Conservation (phyloP, 805 yeast species). For the Wickerhamomyces pijperi region DNA sequence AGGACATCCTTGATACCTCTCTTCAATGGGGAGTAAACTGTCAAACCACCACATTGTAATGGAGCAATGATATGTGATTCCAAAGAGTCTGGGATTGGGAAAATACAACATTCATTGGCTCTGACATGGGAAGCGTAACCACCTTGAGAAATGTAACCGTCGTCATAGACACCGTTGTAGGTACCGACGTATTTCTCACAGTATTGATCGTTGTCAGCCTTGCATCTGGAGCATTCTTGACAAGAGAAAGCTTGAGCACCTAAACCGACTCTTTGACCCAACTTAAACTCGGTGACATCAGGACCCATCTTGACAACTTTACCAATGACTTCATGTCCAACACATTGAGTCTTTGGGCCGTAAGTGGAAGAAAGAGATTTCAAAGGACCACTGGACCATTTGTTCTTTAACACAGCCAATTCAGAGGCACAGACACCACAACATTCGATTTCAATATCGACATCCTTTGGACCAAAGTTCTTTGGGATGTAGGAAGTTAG, state of each 20-base stretch:
- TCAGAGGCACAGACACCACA: slow-evolving; percentile 67
- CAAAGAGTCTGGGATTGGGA: slow-evolving; percentile 49
- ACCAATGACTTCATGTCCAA: slow-evolving; percentile 66
- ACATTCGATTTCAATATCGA: slow-evolving; percentile 46
- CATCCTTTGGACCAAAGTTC: slow-evolving; percentile 30
- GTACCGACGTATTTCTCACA: slow-evolving; percentile 41
- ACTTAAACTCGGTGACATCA: slow-evolving; percentile 34
- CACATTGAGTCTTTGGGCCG: slow-evolving; percentile 32
- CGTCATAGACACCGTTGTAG: slow-evolving; percentile 35
- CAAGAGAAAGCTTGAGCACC: slow-evolving; percentile 66
- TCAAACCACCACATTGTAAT: slow-evolving; percentile 68
- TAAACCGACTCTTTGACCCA: slow-evolving; percentile 73
- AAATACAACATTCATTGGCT: slow-evolving; percentile 49
- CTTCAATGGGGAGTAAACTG: slow-evolving; percentile 57
- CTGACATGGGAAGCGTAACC: slow-evolving; percentile 60
- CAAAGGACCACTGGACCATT: slow-evolving; percentile 29
- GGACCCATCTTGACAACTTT: slow-evolving; percentile 47
- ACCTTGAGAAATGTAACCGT: slow-evolving; percentile 44
- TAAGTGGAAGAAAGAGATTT: slow-evolving; percentile 14
- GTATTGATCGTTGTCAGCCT: slow-evolving; percentile 40
- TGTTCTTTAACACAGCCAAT: slow-evolving; percentile 37
- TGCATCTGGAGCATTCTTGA: slow-evolving; percentile 49
- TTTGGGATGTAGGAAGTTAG: slow-evolving; percentile 39
- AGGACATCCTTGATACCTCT: slow-evolving; percentile 22
- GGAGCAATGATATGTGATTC: slow-evolving; percentile 54